phyloP scores from a whole-genome alignment of 2,329 filamentous ascomycete genomes.

The Rhynchosporium graminicola region DNA sequence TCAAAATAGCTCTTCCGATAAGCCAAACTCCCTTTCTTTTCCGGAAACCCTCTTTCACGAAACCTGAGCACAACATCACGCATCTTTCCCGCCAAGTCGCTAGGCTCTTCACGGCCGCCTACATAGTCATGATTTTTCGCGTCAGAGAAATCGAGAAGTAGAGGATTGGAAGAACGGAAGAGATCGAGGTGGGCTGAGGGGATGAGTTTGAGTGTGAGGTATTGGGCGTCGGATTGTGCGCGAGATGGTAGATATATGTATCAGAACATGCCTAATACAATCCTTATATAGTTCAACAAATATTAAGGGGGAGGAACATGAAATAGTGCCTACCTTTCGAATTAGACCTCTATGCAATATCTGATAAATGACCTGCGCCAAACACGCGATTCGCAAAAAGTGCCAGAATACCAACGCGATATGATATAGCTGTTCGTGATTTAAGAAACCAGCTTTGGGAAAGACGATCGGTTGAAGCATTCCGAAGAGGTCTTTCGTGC shows the following conservation, averaged over 20 bases:
- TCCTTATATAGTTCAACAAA: too few relatives aligned
- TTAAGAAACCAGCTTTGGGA: conserved; percentile 31
- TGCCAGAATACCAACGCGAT: conserved; percentile 36
- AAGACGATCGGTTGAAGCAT: conserved; percentile 36
- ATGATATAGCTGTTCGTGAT: conserved; percentile 32
- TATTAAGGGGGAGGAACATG: too few relatives aligned
- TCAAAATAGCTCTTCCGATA: conserved; percentile 34
- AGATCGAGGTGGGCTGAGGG: conserved; percentile 34
- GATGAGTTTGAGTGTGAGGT: conserved; percentile 30
- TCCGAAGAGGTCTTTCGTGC: conserved; percentile 30
- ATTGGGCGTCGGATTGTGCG: conserved; percentile 28
- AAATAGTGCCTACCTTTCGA: conserved; percentile 15
- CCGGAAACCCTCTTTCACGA: conserved; percentile 30
- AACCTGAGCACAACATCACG: conserved; percentile 32
- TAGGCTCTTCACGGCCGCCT: conserved; percentile 27
- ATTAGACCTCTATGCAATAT: conserved; percentile 26
- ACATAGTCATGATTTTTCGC: conserved; percentile 29
- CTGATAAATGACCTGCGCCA: conserved; percentile 29
- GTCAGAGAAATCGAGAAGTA: conserved; percentile 31
- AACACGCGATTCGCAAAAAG: conserved; percentile 31
- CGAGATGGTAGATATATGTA: neutral
- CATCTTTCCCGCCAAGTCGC: conserved; percentile 30
- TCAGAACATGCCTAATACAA: neutral
- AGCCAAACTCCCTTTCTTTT: conserved; percentile 35
- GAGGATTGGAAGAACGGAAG: conserved; percentile 33